Base-by-base conservation (phyloP, 2,329 filamentous ascomycete species). In the Dothidotthia symphoricarpi region DNA sequence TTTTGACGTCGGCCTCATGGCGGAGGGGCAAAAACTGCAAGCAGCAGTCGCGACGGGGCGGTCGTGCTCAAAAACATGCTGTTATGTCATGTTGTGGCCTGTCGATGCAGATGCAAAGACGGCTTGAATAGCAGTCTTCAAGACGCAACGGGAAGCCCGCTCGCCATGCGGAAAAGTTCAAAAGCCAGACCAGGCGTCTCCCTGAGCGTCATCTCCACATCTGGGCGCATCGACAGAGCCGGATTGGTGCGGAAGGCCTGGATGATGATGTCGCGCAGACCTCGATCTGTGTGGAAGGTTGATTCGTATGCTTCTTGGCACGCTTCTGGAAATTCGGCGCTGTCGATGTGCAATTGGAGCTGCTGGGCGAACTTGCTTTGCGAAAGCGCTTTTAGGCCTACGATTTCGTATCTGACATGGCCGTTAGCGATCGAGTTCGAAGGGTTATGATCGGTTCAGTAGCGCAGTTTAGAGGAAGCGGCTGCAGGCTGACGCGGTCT, bases 241-340 rank as follows among this genome's bases (percentile, higher is more conserved):
- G 72, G 72, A 38, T 75, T 69, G 12, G 55, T 65, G 29, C 68
- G 64, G 59, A 75, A 75, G 2, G 69, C 61, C 44, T 75, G 70
- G 31, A 74, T 59, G 35, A 75, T 64, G 31, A 75, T 55, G 43
- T 73, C 69, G 15, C 73, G 65, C 16, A 75, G 63, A 9, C 73
- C 73, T 24, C 73, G 66, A 50, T 75, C 73, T 14, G 62, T 65
- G 55, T 75, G 72, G 44, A 75, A 66, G 30, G 73, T 75, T 24
- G 66, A 68, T 41, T 69, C 68, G 57, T 75, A 75, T 11, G 70
- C 72, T 45, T 74, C 70, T 56, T 70, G 66, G 46, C 73, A 72
- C 13, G 71, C 70, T 31, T 72, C 69, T 33, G 73, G 66, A 24
- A 75, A 64, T 36, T 75, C 72, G 6, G 66, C 55, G 37, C 67